Evolutionary conservation across 2,329 filamentous ascomycete species (phyloP).

Genomic region (Penicillium sp.): DNA sequence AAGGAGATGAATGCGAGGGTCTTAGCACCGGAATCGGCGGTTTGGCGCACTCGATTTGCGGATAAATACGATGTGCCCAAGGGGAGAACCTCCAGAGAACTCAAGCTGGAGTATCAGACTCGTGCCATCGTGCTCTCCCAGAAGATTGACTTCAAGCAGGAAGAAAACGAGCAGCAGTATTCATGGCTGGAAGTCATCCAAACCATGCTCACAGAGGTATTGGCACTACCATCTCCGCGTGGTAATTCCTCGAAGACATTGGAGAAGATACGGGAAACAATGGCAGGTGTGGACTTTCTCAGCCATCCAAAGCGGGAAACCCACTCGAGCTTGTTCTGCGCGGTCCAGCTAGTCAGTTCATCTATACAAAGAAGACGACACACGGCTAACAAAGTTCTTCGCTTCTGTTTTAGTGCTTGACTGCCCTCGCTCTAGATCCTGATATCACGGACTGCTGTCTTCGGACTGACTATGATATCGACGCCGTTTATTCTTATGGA

Average conservation of each 20-base stretch:
- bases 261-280: conserved; percentile 18
- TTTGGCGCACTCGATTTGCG: conserved; percentile 38
- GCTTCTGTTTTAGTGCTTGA: conserved; percentile 29
- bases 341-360: conserved; percentile 31
- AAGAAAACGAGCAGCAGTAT: conserved; percentile 24
- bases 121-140: conserved; percentile 35
- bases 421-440: conserved; percentile 34
- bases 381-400: conserved; percentile 13
- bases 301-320: conserved; percentile 19
- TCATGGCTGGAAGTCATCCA: conserved; percentile 34
- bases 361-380: too few species aligned
- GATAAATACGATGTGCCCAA: conserved; percentile 33
- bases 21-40: conserved; percentile 26
- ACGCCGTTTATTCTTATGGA: conserved; percentile 27
- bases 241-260: conserved; percentile 23
- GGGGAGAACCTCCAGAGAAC: conserved; percentile 20
- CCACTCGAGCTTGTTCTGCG: conserved; percentile 27
- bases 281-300: conserved; percentile 24
- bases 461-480: conserved; percentile 34
- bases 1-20: conserved; percentile 24
- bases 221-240: conserved; percentile 4
- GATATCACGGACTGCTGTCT: conserved; percentile 22
- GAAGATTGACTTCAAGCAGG: conserved; percentile 27
- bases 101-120: conserved; percentile 36
- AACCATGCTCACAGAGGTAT: conserved; percentile 30